Base-by-base conservation (phyloP, 768 basidiomycete genomes). In the Collybiopsis luxurians region DNA sequence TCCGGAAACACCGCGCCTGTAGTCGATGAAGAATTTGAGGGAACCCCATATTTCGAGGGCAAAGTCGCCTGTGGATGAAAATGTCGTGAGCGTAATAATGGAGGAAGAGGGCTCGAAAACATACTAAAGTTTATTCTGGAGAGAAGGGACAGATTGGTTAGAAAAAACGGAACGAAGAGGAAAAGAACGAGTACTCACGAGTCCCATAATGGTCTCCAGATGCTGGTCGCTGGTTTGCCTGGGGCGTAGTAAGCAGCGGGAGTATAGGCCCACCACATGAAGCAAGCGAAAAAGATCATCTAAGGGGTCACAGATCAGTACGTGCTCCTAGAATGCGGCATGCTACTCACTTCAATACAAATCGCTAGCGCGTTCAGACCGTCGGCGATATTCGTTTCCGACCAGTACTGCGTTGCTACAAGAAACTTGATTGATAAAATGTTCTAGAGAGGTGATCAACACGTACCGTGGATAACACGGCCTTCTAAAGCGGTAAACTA, bases 191-290 rank as follows among this genome's bases (percentile, higher is more conserved):
- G 31, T 34, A 73, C 77, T 45, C 43, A 80, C 78, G 79, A 80
- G 67, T 94, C 90, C 83, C 80, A 85, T 19, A 94, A 69, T 1
- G 92, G 87, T 30, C 82, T 76, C 80, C 86, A 82, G 55, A 89
- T 76, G 34, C 82, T 77, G 1, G 86, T 90, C 38, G 78, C 69
- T 7, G 66, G 64, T 0, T 66, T 61, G 15, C 76, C 82, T 21
- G 70, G 60, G 27, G 72, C 59, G n/a, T 69, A 66, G 71, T 95
- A 95, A 62, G 94, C 92, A 0, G 71, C 76, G 60, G 78, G 76
- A 10, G 78, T 79, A 67, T 94, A 96, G 0, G 93, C 89, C 89
- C 90, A 95, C 74, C 82, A 80, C 89, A 95, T 95, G 44, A 88
- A 67, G 0, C 67, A 44, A 3, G 91, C 75, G 67, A 95, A 94